Evolutionary conservation across 2,329 filamentous ascomycete species (phyloP).

Genomic region (Raffaelea albimanens): DNA sequence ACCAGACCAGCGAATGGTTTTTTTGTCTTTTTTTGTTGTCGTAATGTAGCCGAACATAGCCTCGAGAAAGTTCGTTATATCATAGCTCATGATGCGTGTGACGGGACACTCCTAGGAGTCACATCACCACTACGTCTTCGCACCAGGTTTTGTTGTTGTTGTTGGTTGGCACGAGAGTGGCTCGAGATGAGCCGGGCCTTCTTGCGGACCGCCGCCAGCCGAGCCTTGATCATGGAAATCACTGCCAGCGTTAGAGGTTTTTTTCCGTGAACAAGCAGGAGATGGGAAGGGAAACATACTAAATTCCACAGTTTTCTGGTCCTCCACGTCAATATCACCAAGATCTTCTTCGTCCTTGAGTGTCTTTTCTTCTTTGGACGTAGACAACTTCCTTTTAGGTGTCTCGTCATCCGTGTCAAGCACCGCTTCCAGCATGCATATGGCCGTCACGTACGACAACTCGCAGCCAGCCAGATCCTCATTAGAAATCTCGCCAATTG

Average conservation of each 20-base stretch:
- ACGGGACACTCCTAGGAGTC: constrained; percentile 44
- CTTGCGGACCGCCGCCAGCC: constrained; percentile 46
- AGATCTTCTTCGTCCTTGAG: constrained; percentile 27
- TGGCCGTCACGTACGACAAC: constrained; percentile 84
- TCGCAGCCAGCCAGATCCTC: constrained; percentile 83
- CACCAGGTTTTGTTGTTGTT: constrained; percentile 27
- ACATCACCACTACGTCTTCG: constrained; percentile 46
- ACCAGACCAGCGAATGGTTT: constrained; percentile 4
- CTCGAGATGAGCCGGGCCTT: constrained; percentile 54
- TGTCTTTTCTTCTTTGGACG: constrained; percentile 31
- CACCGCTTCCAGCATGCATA: constrained; percentile 90
- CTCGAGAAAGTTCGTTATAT: background rate
- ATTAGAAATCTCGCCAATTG: constrained; percentile 90
- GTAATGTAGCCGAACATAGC: background rate
- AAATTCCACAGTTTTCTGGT: constrained; percentile 63
- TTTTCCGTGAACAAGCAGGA: constrained; percentile 7
- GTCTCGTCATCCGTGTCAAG: constrained; percentile 69
- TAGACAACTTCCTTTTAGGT: constrained; percentile 25
- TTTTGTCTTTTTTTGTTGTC: background rate
- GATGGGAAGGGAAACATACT: constrained; percentile 40
- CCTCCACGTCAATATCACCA: constrained; percentile 54
- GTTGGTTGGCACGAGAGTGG: constrained; percentile 37
- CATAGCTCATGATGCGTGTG: constrained; percentile 26
- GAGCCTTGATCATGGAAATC: constrained; percentile 52
- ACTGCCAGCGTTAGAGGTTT: constrained; percentile 40